These are phyloP conservation scores for Elongisporangium senticosum DNA, from an alignment of 352 stramenopile genomes.

Conservation along the genomic window DNA sequence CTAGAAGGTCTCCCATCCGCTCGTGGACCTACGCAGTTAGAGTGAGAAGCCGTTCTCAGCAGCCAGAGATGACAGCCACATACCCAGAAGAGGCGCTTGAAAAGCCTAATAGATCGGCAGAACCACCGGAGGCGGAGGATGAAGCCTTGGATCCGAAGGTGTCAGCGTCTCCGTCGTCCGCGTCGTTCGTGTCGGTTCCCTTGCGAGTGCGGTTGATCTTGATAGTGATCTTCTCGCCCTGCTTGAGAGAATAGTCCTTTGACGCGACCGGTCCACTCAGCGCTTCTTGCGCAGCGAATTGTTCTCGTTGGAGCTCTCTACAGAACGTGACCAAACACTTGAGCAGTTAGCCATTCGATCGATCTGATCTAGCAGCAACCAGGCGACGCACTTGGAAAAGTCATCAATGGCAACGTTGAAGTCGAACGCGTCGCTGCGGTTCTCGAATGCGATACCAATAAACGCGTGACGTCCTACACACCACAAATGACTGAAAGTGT, in stretches of 20 bases:
- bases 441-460: constrained; percentile 92
- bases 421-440: constrained; percentile 93
- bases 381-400: constrained; percentile 55
- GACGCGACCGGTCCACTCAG: constrained; percentile 22
- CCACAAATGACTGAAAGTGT: not conserved
- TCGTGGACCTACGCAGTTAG: constrained; percentile 11
- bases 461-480: constrained; percentile 83
- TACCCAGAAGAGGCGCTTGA: constrained; percentile 14
- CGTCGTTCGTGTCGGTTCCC: constrained; percentile 33
- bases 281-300: constrained; percentile 31
- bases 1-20: constrained; percentile 61
- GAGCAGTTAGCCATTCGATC: not conserved
- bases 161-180: constrained; percentile 24
- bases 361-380: not conserved
- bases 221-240: constrained; percentile 91
- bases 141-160: constrained; percentile 12
- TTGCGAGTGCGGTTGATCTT: constrained; percentile 65
- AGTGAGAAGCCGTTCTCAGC: not conserved
- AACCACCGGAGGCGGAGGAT: constrained; percentile 19
- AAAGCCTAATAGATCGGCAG: constrained; percentile 34
- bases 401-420: constrained; percentile 93
- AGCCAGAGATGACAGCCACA: not conserved
- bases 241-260: constrained; percentile 90
- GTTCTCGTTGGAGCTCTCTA: constrained; percentile 56
- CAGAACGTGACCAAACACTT: constrained; percentile 2